These are phyloP conservation scores for Plasmodium inui DNA, from an alignment of 169 alveolate genomes.

Conservation along the genomic window DNA sequence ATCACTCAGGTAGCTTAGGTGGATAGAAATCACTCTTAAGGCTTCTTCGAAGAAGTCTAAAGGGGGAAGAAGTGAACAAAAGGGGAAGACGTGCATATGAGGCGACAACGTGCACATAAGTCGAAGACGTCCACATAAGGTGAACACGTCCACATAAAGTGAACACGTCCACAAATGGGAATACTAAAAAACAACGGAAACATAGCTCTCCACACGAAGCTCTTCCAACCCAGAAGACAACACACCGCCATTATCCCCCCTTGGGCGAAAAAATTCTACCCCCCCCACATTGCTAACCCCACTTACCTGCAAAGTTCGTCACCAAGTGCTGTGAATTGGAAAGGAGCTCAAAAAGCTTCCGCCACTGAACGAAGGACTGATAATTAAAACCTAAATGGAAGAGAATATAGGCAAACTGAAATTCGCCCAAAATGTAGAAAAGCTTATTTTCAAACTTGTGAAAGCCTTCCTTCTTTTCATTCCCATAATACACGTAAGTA, in stretches of 20 bases:
- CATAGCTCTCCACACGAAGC: neutral
- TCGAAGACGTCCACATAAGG: neutral
- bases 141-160: neutral
- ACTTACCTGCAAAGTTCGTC: constrained; percentile 36
- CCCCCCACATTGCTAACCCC: neutral
- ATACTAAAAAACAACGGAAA: neutral
- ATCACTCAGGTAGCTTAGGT: constrained; percentile 55
- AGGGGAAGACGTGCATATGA: neutral
- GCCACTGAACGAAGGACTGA: constrained; percentile 74
- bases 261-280: neutral
- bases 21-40: constrained; percentile 38
- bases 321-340: constrained; percentile 57
- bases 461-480: constrained; percentile 52
- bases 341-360: constrained; percentile 54
- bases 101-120: neutral
- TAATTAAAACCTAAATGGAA: constrained; percentile 72
- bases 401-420: constrained; percentile 68
- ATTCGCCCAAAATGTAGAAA: constrained; percentile 74
- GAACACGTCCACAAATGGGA: neutral
- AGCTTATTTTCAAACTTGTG: constrained; percentile 57
- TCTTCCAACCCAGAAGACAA: neutral
- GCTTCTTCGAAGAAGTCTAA: constrained; percentile 67
- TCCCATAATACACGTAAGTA: constrained; percentile 70
- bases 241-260: neutral
- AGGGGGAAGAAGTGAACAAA: neutral